These are phyloP conservation scores for Sicyos edulis DNA, from an alignment of 306 rosid genomes.

Conservation along the genomic window DNA sequence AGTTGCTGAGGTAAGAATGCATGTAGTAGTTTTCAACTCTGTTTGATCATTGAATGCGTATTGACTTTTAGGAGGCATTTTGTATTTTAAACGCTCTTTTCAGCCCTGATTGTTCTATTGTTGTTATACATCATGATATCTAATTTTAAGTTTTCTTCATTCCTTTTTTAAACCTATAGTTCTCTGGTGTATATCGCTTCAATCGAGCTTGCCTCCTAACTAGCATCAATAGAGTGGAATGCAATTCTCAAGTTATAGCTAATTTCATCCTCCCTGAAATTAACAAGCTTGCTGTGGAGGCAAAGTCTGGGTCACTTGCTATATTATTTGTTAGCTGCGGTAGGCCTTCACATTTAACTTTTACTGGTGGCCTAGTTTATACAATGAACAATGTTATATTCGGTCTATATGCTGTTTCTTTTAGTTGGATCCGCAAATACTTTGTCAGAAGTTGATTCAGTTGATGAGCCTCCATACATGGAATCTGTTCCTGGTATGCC, in stretches of 20 bases:
- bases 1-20: conserved; percentile 47
- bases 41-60: neutral
- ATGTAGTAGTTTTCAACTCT: conserved; percentile 18
- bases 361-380: conserved; percentile 14
- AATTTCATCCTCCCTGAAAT: conserved; percentile 57
- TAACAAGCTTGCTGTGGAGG: conserved; percentile 53
- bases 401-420: conserved; percentile 28
- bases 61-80: neutral
- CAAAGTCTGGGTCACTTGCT: conserved; percentile 43
- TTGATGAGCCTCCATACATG: conserved; percentile 38
- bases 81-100: neutral
- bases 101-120: neutral
- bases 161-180: conserved; percentile 27
- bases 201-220: conserved; percentile 42
- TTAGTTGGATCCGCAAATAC: conserved; percentile 49
- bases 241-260: conserved; percentile 43
- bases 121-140: conserved; percentile 10
- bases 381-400: conserved; percentile 7
- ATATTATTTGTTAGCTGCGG: conserved; percentile 68
- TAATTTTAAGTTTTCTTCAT: conserved; percentile 19
- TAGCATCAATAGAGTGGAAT: conserved; percentile 34
- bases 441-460: conserved; percentile 32
- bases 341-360: conserved; percentile 32
- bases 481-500: conserved; percentile 55
- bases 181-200: conserved; percentile 52